phyloP scores from a whole-genome alignment of 2,329 filamentous ascomycete genomes.

The Trichoderma polysporum region DNA sequence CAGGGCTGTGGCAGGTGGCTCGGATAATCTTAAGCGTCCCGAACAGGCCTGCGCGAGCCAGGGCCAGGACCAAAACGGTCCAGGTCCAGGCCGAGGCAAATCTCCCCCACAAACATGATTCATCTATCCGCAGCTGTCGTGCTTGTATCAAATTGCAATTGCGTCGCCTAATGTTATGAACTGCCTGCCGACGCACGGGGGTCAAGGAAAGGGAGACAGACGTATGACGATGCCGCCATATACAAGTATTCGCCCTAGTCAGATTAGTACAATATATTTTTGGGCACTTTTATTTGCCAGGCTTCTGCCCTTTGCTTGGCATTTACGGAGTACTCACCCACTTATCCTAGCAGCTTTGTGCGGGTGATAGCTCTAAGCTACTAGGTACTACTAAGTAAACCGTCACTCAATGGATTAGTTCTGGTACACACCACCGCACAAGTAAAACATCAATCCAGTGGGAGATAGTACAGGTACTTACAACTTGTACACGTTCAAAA shows the following conservation, averaged over 20 bases:
- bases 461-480: not conserved
- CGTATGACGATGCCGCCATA: not conserved
- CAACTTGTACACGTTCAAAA: not conserved
- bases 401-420: not conserved
- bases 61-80: not conserved
- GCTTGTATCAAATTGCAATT: not conserved
- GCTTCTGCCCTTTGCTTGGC: not conserved
- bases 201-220: not conserved
- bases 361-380: not conserved
- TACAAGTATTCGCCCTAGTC: not conserved
- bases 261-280: not conserved
- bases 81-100: not conserved
- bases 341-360: not conserved
- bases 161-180: not conserved
- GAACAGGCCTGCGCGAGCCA: not conserved
- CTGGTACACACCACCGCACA: not conserved
- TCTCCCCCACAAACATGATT: conserved; percentile 18
- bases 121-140: not conserved
- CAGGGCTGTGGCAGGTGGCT: not conserved
- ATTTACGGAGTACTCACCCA: not conserved
- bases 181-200: not conserved
- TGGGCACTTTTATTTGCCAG: not conserved
- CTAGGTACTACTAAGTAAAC: not conserved
- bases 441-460: not conserved
- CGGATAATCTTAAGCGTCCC: not conserved